phyloP scores from a whole-genome alignment of 805 yeast species.

The Wickerhamiella kurtzmanii region DNA sequence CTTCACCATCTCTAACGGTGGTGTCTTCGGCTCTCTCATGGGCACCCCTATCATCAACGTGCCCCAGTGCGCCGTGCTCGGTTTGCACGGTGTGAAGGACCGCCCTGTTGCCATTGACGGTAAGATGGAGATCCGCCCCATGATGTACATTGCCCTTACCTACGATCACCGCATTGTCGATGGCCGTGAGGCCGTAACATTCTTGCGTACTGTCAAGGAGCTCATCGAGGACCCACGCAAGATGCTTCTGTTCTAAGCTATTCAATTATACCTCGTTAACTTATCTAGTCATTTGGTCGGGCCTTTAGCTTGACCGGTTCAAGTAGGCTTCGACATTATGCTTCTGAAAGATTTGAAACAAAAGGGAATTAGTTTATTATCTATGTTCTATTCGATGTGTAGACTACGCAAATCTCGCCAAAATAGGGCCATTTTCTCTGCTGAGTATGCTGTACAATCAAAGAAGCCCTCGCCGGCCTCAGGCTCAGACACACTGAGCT shows the following conservation, averaged over 20 bases:
- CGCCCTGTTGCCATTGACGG: constrained; percentile 96
- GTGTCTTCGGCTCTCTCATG: constrained; percentile 92
- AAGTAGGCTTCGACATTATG: too few species aligned
- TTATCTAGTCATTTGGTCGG: too few species aligned
- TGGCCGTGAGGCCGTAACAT: constrained; percentile 97
- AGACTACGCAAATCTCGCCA: constrained; percentile 48
- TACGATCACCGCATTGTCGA: constrained; percentile 97
- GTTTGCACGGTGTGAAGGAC: constrained; percentile 93
- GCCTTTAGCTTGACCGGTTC: too few species aligned
- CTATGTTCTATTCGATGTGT: constrained; percentile 1
- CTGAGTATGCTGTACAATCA: constrained; percentile 62
- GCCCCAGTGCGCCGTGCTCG: constrained; percentile 97
- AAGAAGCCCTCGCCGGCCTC: constrained; percentile 32
- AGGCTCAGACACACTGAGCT: constrained; percentile 10
- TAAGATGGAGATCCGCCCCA: constrained; percentile 91
- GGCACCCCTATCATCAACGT: constrained; percentile 97
- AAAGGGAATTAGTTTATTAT: background rate
- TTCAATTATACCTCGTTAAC: background rate
- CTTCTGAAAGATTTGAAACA: too few species aligned
- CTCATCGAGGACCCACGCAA: constrained; percentile 97
- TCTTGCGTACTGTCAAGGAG: constrained; percentile 92
- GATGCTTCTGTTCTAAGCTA: constrained; percentile 49
- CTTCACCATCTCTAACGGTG: constrained; percentile 97
- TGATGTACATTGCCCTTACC: constrained; percentile 98
- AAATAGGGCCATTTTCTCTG: constrained; percentile 58